These are phyloP conservation scores for Penicillium sp. DNA, from an alignment of 2,329 filamentous ascomycete genomes.

Conservation along the genomic window DNA sequence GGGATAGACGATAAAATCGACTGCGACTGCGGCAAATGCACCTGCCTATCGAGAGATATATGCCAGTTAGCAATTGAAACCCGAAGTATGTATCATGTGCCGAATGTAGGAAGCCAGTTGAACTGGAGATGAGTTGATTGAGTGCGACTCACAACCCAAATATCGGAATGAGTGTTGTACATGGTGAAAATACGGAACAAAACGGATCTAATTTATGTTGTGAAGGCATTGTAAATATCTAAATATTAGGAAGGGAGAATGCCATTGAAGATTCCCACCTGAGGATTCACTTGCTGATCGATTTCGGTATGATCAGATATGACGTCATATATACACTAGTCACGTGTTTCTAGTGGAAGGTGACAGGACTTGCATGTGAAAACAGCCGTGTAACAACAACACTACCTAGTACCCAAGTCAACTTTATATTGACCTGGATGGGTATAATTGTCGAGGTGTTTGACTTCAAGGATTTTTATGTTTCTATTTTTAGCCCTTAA, in stretches of 20 bases:
- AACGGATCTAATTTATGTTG: too few relatives aligned
- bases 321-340: not conserved
- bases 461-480: not conserved
- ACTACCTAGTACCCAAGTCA: too few relatives aligned
- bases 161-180: slow-evolving; percentile 57
- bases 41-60: slow-evolving; percentile 62
- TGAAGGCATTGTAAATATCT: not conserved
- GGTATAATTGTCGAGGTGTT: fast-evolving
- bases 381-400: too few relatives aligned
- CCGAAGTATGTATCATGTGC: not conserved
- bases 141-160: slow-evolving; percentile 53
- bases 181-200: slow-evolving; percentile 20
- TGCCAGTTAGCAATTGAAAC: not conserved
- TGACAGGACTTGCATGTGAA: not conserved
- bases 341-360: not conserved
- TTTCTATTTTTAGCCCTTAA: not conserved
- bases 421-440: too few relatives aligned
- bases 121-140: not conserved
- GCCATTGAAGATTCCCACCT: not conserved
- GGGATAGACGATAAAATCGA: slow-evolving; percentile 83
- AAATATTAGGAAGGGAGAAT: not conserved
- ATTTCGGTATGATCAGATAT: slow-evolving; percentile 1
- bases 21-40: slow-evolving; percentile 78
- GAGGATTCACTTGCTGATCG: not conserved
- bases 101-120: too few relatives aligned